These are phyloP conservation scores for Dothideomycetidae sp. DNA, from an alignment of 2,329 filamentous ascomycete species.

Conservation along the genomic window DNA sequence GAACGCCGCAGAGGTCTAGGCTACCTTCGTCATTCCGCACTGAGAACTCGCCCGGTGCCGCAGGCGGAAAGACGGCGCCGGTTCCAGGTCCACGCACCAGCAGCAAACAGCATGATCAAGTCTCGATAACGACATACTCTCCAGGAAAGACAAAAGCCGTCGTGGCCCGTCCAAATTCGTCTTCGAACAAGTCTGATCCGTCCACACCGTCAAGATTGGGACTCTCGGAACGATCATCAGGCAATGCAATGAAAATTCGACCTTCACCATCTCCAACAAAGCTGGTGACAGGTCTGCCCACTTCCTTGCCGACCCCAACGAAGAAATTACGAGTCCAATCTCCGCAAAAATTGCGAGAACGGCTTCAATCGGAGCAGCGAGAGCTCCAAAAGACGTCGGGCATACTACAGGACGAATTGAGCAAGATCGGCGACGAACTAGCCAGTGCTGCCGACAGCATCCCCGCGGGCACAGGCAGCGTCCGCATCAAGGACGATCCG, in stretches of 20 bases:
- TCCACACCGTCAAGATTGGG: conserved; percentile 35
- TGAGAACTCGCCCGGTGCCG: conserved; percentile 28
- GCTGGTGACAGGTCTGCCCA: conserved; percentile 9
- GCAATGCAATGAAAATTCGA: conserved; percentile 46
- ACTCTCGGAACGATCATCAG: conserved; percentile 35
- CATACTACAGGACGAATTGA: conserved; percentile 59
- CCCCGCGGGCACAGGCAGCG: conserved; percentile 30
- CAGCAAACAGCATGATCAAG: conserved; percentile 19
- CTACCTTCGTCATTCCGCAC: conserved; percentile 27
- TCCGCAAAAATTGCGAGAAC: conserved; percentile 58
- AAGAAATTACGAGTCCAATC: conserved; percentile 56
- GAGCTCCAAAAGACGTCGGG: conserved; percentile 56
- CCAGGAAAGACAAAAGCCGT: conserved; percentile 23
- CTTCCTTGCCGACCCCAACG: conserved; percentile 17
- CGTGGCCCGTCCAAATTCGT: conserved; percentile 20
- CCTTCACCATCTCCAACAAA: conserved; percentile 36
- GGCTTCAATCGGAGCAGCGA: conserved; percentile 67
- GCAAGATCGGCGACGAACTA: conserved; percentile 69
- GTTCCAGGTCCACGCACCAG: conserved; percentile 19
- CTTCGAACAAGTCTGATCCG: conserved; percentile 15
- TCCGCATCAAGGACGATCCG: conserved; percentile 19
- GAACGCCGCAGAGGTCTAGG: conserved; percentile 21
- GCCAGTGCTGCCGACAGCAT: conserved; percentile 26
- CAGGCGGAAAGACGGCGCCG: conserved; percentile 13
- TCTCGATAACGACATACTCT: conserved; percentile 24